phyloP scores from a whole-genome alignment of 257 asterid species.

The Fraxinus excelsior region DNA sequence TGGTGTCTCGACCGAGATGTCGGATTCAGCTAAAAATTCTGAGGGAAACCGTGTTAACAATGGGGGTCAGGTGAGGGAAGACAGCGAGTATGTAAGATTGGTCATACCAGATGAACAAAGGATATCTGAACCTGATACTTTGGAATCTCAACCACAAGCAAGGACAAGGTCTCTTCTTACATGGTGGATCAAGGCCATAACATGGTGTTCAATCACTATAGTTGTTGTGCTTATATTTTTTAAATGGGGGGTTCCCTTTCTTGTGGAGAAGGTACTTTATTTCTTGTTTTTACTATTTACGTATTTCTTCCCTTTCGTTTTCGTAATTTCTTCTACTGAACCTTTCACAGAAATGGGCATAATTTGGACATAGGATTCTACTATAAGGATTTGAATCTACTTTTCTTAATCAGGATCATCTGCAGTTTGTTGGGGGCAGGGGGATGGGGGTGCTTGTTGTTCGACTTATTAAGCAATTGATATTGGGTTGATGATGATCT shows the following conservation, averaged over 20 bases:
- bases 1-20: slow-evolving; percentile 60
- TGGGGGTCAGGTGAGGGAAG: slow-evolving; percentile 48
- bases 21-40: slow-evolving; percentile 45
- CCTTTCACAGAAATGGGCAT: background rate
- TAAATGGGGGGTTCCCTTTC: slow-evolving; percentile 77
- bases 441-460: background rate
- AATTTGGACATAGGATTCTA: background rate
- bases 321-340: background rate
- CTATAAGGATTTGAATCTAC: background rate
- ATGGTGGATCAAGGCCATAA: slow-evolving; percentile 68
- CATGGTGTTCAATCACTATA: slow-evolving; percentile 41
- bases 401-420: background rate
- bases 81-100: slow-evolving; percentile 76
- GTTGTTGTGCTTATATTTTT: slow-evolving; percentile 42
- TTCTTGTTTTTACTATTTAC: slow-evolving; percentile 1
- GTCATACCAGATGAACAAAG: slow-evolving; percentile 58
- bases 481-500: background rate
- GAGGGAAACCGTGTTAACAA: slow-evolving; percentile 38
- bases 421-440: background rate
- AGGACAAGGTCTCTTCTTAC: slow-evolving; percentile 29
- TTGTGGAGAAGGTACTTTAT: slow-evolving; percentile 61
- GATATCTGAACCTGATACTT: slow-evolving; percentile 37
- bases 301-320: background rate
- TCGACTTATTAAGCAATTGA: background rate
- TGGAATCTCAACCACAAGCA: slow-evolving; percentile 34